Percentiles rank a stretch among this genome's conserved stretches.
phyloP scores from a whole-genome alignment of 805 yeast species.

The Kluyveromyces siamensis region DNA sequence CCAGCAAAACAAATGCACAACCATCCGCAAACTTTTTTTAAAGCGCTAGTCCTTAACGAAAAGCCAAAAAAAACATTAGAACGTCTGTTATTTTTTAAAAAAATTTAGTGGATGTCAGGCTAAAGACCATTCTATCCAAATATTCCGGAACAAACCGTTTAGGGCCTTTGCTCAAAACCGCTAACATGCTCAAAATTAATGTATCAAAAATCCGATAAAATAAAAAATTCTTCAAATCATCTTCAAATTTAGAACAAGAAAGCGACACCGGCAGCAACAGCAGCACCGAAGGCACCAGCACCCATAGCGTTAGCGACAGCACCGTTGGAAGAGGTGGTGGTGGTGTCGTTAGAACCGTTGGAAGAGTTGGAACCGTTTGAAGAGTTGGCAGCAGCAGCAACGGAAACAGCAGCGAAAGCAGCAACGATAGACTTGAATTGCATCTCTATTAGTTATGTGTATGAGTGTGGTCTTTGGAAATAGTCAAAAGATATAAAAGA shows the following conservation, averaged over 20 bases:
- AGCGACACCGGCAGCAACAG: constrained; percentile 74
- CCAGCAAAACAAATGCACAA: neutral
- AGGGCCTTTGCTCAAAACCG: neutral
- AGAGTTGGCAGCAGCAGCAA: constrained; percentile 53
- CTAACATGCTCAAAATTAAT: neutral
- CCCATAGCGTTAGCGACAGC: constrained; percentile 49
- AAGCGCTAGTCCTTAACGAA: neutral
- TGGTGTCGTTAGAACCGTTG: constrained; percentile 33
- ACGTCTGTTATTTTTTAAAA: neutral
- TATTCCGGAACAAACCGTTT: neutral
- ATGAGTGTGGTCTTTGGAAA: no score
- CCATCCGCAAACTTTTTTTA: neutral
- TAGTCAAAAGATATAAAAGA: no score
- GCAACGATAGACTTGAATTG: constrained; percentile 63
- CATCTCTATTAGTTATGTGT: constrained; percentile 34
- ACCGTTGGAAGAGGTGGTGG: constrained; percentile 39
- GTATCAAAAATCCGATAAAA: neutral
- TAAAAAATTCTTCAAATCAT: neutral
- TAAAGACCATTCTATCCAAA: neutral
- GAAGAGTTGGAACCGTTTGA: constrained; percentile 38
- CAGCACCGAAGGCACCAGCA: constrained; percentile 75
- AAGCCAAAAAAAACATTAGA: neutral
- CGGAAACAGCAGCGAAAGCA: constrained; percentile 62
- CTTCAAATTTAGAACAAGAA: constrained; percentile 34
- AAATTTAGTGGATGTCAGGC: neutral